Conservation (phyloP, 176 grass and related monocot genomes). For the Oryza glumipatula region DNA sequence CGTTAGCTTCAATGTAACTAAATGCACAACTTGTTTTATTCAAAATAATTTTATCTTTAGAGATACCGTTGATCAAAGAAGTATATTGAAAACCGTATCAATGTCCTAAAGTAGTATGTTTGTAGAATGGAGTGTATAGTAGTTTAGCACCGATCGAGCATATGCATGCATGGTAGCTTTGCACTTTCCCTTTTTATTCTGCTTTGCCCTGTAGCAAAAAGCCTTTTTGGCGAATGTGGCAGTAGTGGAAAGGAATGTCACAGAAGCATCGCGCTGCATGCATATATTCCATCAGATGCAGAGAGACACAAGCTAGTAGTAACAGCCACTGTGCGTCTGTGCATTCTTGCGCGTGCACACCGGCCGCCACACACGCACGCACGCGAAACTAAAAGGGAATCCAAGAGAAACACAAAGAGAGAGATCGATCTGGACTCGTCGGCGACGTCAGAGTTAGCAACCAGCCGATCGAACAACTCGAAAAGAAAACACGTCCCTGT, state of each 20-base stretch:
- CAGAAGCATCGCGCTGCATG: constrained; percentile 26
- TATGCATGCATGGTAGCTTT: constrained; percentile 6
- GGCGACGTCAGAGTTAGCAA: neutral
- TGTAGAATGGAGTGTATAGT: too few species aligned
- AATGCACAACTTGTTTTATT: too few species aligned
- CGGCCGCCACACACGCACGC: constrained; percentile 5
- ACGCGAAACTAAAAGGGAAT: constrained; percentile 4
- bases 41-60: too few species aligned
- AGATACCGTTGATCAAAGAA: too few species aligned
- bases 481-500: neutral
- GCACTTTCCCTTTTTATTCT: neutral
- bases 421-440: neutral
- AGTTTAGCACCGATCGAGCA: neutral
- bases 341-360: neutral
- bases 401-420: neutral
- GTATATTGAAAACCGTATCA: too few species aligned
- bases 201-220: constrained; percentile 32
- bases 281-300: neutral
- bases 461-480: neutral
- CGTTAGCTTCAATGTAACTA: too few species aligned
- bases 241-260: constrained; percentile 47
- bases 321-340: constrained; percentile 16
- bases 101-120: too few species aligned
- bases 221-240: constrained; percentile 21
- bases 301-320: neutral